Conservation (phyloP, 495 filamentous ascomycete species). For the Aspergillus incahuasiensis region DNA sequence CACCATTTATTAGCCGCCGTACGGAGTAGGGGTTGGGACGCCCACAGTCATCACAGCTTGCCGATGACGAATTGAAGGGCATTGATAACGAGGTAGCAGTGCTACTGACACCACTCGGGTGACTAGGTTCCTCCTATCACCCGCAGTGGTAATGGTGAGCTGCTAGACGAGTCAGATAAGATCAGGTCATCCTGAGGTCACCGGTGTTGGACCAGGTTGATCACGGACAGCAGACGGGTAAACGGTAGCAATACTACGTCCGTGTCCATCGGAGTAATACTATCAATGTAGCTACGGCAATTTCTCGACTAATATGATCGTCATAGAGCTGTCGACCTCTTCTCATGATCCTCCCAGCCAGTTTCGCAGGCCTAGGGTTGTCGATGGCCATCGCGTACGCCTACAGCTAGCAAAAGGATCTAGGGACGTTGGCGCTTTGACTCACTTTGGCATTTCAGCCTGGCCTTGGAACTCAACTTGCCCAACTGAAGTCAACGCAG, state of each 20-base stretch:
- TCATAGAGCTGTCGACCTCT: background rate
- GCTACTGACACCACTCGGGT: background rate
- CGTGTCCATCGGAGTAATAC: background rate
- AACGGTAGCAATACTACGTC: background rate
- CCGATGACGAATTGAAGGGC: background rate
- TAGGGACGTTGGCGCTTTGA: background rate
- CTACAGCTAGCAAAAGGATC: background rate
- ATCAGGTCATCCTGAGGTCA: background rate
- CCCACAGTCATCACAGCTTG: constrained; percentile 1
- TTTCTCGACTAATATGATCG: background rate
- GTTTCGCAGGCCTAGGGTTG: background rate
- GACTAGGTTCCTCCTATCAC: background rate
- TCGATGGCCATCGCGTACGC: background rate
- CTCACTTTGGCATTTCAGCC: background rate
- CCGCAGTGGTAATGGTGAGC: background rate
- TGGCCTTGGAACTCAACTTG: background rate
- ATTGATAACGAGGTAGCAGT: background rate
- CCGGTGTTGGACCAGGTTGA: background rate
- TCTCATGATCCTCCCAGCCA: background rate
- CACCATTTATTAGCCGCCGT: constrained; percentile 17
- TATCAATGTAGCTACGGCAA: no score
- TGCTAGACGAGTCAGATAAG: background rate
- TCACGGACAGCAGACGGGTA: background rate
- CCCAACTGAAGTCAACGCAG: background rate
- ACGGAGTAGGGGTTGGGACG: background rate